Conservation (phyloP, 129 eudicot species). For the Chrysanthemum seticuspe region DNA sequence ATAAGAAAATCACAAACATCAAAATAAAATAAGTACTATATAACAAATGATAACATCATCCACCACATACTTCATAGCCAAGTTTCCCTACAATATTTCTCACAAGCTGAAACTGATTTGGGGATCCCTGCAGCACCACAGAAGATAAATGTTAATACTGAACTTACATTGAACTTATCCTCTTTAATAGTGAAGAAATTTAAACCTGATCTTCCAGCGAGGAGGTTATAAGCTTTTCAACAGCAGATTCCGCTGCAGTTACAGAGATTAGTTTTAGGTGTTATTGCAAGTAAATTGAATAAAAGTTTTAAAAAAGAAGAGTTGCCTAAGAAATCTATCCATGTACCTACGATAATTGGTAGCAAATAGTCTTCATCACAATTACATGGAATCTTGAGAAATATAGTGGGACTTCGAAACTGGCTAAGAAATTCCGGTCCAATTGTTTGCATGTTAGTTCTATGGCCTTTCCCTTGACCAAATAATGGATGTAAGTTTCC, state of each 20-base stretch:
- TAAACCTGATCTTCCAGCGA: conserved; percentile 55
- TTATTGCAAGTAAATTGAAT: neutral
- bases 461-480: conserved; percentile 44
- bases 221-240: conserved; percentile 64
- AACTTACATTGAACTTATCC: conserved; percentile 3
- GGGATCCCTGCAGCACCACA: conserved; percentile 49
- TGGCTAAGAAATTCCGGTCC: conserved; percentile 61
- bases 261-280: conserved; percentile 3
- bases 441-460: conserved; percentile 30
- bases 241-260: conserved; percentile 64
- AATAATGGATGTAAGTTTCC: conserved; percentile 35
- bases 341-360: conserved; percentile 71
- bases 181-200: conserved; percentile 20
- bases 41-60: conserved; percentile 20
- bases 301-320: conserved; percentile 2
- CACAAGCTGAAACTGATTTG: conserved; percentile 61
- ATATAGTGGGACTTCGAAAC: conserved; percentile 65
- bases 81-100: conserved; percentile 47
- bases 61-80: conserved; percentile 57
- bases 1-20: neutral
- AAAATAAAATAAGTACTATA: conserved; percentile 10
- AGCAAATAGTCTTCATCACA: conserved; percentile 79
- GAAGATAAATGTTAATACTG: conserved; percentile 15
- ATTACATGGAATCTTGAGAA: conserved; percentile 75
- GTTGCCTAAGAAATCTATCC: conserved; percentile 7